These are phyloP conservation scores for Conticribra guillardii DNA, from an alignment of 108 stramenopile genomes.

Conservation along the genomic window DNA sequence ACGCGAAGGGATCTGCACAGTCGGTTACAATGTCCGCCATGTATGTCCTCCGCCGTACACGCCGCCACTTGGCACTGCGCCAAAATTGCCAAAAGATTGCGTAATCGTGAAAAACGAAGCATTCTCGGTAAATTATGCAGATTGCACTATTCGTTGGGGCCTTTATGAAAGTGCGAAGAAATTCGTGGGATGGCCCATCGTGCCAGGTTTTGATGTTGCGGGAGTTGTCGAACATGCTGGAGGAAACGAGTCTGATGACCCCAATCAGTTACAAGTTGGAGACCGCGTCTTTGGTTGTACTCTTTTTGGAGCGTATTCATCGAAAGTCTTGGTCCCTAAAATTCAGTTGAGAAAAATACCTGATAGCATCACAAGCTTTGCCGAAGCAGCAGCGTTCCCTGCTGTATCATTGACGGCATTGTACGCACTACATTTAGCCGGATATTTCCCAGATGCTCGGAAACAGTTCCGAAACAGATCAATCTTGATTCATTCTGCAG, in stretches of 20 bases:
- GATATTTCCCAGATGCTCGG: conserved; percentile 54
- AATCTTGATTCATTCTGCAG: conserved; percentile 88
- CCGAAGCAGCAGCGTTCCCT: conserved; percentile 78
- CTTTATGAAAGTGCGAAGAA: conserved; percentile 86
- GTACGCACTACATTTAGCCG: conserved; percentile 78
- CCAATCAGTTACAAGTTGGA: conserved; percentile 52
- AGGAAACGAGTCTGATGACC: not conserved
- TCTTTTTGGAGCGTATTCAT: conserved; percentile 87
- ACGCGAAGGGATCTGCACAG: conserved; percentile 62
- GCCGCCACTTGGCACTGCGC: not conserved
- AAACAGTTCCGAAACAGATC: conserved; percentile 61
- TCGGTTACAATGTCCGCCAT: conserved; percentile 78
- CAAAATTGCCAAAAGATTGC: conserved; percentile 48
- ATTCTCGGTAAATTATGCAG: conserved; percentile 87
- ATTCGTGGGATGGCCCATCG: conserved; percentile 91
- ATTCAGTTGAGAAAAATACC: conserved; percentile 80
- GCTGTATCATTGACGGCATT: conserved; percentile 87
- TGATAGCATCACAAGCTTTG: conserved; percentile 37
- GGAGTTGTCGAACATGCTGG: conserved; percentile 59
- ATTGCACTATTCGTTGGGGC: conserved; percentile 88
- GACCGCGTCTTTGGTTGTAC: conserved; percentile 86
- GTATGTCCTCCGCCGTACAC: conserved; percentile 51
- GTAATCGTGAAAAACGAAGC: conserved; percentile 65
- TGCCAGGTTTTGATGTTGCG: conserved; percentile 90
- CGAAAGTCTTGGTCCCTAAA: conserved; percentile 68